A percentile compares a stretch with the other conserved stretches of the same genome.
phyloP scores from a whole-genome alignment of 2,329 filamentous ascomycete species.

The Neocucurbitaria cava region DNA sequence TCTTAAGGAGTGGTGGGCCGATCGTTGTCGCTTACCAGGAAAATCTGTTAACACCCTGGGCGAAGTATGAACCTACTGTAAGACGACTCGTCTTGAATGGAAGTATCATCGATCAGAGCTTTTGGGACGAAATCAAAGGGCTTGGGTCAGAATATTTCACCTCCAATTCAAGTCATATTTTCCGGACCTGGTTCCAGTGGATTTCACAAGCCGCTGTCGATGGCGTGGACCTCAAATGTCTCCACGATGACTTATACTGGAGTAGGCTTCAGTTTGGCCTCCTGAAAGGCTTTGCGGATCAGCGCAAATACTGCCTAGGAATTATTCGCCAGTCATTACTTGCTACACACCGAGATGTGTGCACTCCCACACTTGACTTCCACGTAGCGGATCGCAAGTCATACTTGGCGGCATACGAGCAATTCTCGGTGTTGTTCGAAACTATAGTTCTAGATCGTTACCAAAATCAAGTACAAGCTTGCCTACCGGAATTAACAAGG shows the following conservation, averaged over 20 bases:
- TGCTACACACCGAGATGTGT: constrained; percentile 34
- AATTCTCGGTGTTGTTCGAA: constrained; percentile 56
- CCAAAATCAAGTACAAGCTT: constrained; percentile 57
- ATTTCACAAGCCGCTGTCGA: constrained; percentile 26
- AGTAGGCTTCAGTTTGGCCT: constrained; percentile 47
- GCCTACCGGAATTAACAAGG: constrained; percentile 51
- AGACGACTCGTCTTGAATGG: constrained; percentile 5
- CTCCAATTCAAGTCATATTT: constrained; percentile 30
- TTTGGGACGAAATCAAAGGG: constrained; percentile 29
- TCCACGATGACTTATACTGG: constrained; percentile 51
- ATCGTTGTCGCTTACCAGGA: constrained; percentile 8
- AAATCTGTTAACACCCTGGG: constrained; percentile 4
- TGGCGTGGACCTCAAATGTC: constrained; percentile 24
- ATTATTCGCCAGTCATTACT: constrained; percentile 53
- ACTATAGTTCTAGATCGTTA: constrained; percentile 58
- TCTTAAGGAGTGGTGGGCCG: constrained; percentile 10
- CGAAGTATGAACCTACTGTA: not conserved
- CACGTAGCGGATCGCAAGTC: constrained; percentile 14
- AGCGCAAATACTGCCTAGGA: constrained; percentile 55
- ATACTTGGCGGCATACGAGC: constrained; percentile 48
- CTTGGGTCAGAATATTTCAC: constrained; percentile 28
- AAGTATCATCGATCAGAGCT: constrained; percentile 24
- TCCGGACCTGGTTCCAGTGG: constrained; percentile 49
- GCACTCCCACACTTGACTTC: constrained; percentile 31
- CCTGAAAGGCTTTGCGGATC: constrained; percentile 52